A percentile compares a stretch with the other conserved stretches of the same genome.
phyloP scores from a whole-genome alignment of 371 early-diverging fungal species.

The Ordospora colligata region DNA sequence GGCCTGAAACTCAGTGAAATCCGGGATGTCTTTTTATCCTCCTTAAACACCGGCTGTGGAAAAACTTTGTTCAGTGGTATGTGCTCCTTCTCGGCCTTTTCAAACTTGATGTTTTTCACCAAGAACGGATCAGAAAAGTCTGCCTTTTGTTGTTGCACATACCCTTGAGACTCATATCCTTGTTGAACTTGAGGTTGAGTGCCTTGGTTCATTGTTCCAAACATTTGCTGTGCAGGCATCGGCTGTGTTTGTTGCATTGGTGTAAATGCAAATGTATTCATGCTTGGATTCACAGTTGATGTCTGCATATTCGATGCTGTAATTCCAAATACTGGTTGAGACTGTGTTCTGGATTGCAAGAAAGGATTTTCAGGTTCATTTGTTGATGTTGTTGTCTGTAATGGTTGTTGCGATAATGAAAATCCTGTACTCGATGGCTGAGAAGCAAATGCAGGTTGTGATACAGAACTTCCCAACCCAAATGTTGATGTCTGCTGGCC shows the following conservation, averaged over 20 bases:
- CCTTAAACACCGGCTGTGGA: slow-evolving; percentile 7
- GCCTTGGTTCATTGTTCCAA: neutral
- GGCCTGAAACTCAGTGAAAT: slow-evolving; percentile 11
- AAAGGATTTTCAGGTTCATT: neutral
- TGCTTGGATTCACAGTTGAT: neutral
- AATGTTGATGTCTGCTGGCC: neutral
- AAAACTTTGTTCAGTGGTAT: slow-evolving; percentile 14
- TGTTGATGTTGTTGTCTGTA: too few species aligned
- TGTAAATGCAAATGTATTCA: neutral
- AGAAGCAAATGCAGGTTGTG: slow-evolving; percentile 6
- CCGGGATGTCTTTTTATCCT: neutral
- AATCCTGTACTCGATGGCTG: neutral
- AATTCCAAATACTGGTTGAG: neutral
- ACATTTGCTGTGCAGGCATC: neutral
- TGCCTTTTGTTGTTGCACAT: neutral
- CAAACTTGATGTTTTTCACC: slow-evolving; percentile 38
- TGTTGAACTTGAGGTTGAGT: neutral
- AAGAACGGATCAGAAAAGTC: slow-evolving; percentile 43
- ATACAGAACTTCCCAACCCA: neutral
- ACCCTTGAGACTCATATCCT: neutral
- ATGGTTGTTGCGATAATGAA: neutral
- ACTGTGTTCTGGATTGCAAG: neutral
- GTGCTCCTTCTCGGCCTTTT: slow-evolving; percentile 23
- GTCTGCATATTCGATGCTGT: neutral
- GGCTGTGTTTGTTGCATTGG: neutral